A percentile compares a stretch with the other conserved stretches of the same genome.
phyloP scores from a whole-genome alignment of 805 yeast genomes.

The Candida ulmi region DNA sequence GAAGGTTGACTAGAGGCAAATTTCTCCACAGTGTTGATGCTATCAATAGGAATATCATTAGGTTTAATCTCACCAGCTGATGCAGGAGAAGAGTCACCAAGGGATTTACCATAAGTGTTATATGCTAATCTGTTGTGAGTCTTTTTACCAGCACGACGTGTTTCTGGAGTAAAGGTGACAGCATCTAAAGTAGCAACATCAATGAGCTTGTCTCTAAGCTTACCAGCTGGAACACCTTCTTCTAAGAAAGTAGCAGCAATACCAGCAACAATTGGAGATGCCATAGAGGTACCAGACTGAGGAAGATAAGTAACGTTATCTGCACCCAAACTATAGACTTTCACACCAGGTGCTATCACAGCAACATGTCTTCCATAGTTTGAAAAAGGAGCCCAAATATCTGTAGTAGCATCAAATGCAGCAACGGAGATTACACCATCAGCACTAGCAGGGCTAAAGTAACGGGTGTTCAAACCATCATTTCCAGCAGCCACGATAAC shows the following conservation, averaged over 20 bases:
- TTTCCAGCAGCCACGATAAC: conserved; percentile 88
- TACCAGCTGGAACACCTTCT: conserved; percentile 37
- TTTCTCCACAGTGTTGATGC: background rate
- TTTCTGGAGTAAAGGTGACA: background rate
- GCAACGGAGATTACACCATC: conserved; percentile 72
- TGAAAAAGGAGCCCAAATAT: conserved; percentile 66
- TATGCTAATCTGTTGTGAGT: conserved; percentile 53
- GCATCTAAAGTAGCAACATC: conserved; percentile 39
- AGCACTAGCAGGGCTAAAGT: conserved; percentile 80
- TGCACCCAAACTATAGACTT: conserved; percentile 49
- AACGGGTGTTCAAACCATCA: conserved; percentile 66
- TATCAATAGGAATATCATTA: too few species aligned
- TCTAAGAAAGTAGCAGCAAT: conserved; percentile 51
- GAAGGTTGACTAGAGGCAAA: background rate
- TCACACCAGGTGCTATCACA: conserved; percentile 75
- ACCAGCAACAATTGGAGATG: conserved; percentile 69
- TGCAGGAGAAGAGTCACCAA: too few species aligned
- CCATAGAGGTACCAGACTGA: conserved; percentile 67
- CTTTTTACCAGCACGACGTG: conserved; percentile 21
- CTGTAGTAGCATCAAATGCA: conserved; percentile 72
- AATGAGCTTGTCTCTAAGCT: conserved; percentile 36
- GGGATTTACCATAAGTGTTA: conserved; percentile 23
- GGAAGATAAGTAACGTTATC: conserved; percentile 32
- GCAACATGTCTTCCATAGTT: conserved; percentile 89
- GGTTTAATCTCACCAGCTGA: too few species aligned